phyloP scores from a whole-genome alignment of 495 filamentous ascomycete genomes.

The Penicillium parvum region DNA sequence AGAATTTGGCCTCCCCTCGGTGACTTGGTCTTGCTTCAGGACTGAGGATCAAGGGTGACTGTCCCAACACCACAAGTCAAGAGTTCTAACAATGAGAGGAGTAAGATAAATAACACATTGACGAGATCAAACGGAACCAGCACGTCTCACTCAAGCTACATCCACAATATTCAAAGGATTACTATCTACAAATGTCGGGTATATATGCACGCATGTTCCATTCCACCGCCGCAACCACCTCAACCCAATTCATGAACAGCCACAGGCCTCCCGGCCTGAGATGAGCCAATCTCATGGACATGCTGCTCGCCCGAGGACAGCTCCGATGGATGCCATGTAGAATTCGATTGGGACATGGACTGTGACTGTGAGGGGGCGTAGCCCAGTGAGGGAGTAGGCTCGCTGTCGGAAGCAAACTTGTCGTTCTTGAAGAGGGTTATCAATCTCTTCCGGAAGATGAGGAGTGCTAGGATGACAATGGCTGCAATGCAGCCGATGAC shows the following conservation, averaged over 20 bases:
- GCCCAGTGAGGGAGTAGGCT: slow-evolving; percentile 3
- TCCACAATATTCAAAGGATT: too few species aligned
- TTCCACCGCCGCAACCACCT: background rate
- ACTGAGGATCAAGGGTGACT: too few species aligned
- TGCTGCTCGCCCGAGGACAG: slow-evolving; percentile 2
- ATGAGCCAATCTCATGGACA: slow-evolving; percentile 8
- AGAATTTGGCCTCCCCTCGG: too few species aligned
- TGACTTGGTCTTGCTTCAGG: too few species aligned
- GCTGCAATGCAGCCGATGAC: slow-evolving; percentile 7
- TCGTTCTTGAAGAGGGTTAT: slow-evolving; percentile 2
- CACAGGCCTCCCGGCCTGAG: background rate
- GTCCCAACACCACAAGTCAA: too few species aligned
- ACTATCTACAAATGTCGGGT: too few species aligned
- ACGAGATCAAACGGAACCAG: too few species aligned
- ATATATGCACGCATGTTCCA: too few species aligned
- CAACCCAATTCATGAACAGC: slow-evolving; percentile 8
- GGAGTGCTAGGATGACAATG: background rate
- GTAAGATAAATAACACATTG: too few species aligned
- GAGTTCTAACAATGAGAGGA: too few species aligned
- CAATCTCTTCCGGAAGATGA: slow-evolving; percentile 8
- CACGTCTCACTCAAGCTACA: too few species aligned
- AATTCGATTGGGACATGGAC: slow-evolving; percentile 1
- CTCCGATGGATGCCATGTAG: slow-evolving; percentile 1
- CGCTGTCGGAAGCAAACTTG: background rate
- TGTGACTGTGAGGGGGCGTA: slow-evolving; percentile 3